These are phyloP conservation scores for Zygotorulaspora florentina DNA, from an alignment of 805 yeast species.

Conservation along the genomic window DNA sequence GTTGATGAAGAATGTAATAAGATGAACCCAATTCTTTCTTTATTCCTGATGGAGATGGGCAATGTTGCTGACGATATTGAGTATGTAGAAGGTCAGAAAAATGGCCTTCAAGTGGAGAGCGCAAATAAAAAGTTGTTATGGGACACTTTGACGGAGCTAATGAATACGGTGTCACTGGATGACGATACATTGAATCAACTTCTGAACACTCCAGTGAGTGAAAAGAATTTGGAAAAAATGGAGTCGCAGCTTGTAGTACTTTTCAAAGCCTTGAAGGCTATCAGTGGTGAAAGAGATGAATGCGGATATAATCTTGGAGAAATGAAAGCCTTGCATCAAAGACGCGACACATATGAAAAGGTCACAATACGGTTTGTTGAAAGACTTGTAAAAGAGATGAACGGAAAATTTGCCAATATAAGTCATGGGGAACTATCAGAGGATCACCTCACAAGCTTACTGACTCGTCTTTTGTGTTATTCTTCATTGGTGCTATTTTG, in stretches of 20 bases:
- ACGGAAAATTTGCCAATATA: conserved; percentile 39
- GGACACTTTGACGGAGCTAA: conserved; percentile 62
- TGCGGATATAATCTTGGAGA: conserved; percentile 48
- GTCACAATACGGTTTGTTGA: conserved; percentile 49
- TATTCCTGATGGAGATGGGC: conserved; percentile 57
- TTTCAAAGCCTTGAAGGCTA: conserved; percentile 61
- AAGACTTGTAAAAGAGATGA: conserved; percentile 44
- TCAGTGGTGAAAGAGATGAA: conserved; percentile 45
- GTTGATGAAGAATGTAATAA: conserved; percentile 52
- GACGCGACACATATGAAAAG: conserved; percentile 54
- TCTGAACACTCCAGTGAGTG: conserved; percentile 45
- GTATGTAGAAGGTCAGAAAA: conserved; percentile 66
- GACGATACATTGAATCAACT: conserved; percentile 49
- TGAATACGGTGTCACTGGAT: conserved; percentile 67
- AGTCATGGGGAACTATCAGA: conserved; percentile 31
- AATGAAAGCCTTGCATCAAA: conserved; percentile 70
- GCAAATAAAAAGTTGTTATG: conserved; percentile 74
- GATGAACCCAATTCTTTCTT: conserved; percentile 50
- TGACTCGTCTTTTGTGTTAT: conserved; percentile 42
- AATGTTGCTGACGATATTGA: conserved; percentile 65
- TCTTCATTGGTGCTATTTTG: conserved; percentile 53
- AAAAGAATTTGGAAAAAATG: conserved; percentile 42
- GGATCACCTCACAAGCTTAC: conserved; percentile 29
- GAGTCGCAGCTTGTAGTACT: conserved; percentile 56
- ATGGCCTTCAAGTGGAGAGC: conserved; percentile 78